Conservation (phyloP, 305 asterid species). For the Fraxinus paxiana region DNA sequence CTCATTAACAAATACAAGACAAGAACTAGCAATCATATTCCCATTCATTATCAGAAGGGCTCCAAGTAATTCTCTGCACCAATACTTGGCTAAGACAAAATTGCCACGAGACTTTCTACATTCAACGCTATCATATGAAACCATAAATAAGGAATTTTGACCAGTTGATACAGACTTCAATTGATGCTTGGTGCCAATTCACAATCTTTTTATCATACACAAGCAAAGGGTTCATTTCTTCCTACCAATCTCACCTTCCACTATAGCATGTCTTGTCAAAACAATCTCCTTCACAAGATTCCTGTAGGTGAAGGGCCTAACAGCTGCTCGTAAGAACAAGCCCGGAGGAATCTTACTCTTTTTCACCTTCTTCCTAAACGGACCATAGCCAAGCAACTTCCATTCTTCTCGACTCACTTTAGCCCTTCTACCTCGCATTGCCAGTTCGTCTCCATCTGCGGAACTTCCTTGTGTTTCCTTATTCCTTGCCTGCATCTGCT, state of each 20-base stretch:
- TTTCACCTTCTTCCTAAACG: slow-evolving; percentile 54
- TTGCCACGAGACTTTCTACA: background rate
- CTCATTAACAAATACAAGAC: background rate
- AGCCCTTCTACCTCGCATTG: slow-evolving; percentile 59
- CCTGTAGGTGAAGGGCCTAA: slow-evolving; percentile 77
- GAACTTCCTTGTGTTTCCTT: slow-evolving; percentile 10
- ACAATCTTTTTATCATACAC: background rate
- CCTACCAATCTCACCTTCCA: slow-evolving; percentile 70
- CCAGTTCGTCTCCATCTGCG: slow-evolving; percentile 58
- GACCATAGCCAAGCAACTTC: slow-evolving; percentile 66
- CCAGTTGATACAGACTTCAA: background rate
- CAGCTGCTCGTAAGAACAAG: slow-evolving; percentile 72
- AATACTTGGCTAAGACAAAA: background rate
- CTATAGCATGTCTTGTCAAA: slow-evolving; percentile 65
- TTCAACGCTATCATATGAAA: background rate
- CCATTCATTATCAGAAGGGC: background rate
- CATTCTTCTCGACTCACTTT: slow-evolving; percentile 65
- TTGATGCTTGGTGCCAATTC: background rate
- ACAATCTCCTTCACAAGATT: slow-evolving; percentile 90
- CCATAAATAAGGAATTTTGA: background rate
- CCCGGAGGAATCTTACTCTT: slow-evolving; percentile 76
- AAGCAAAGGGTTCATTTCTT: slow-evolving; percentile 33
- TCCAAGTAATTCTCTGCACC: background rate
- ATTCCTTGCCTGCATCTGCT: slow-evolving; percentile 32
- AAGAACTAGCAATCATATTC: background rate